Base-by-base conservation (phyloP, 805 yeast species). In the Candida methanosorbosa region DNA sequence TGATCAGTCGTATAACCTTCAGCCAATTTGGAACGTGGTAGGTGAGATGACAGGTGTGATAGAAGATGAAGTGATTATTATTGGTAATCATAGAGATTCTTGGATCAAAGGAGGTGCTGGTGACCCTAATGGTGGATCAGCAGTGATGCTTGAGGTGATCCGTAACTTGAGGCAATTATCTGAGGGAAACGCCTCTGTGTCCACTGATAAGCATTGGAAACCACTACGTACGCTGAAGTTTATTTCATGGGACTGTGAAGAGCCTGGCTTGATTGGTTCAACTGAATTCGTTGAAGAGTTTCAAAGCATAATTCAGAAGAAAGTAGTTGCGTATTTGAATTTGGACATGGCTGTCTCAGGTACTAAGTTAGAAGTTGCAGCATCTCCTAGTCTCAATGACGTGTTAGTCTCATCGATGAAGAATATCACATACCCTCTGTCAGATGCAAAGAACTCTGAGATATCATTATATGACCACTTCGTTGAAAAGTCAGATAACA, bases 201-300 rank as follows among this genome's bases (percentile, higher is more conserved):
- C n/a, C n/a, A n/a, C n/a, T n/a, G n/a, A n/a, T n/a, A n/a, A n/a
- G n/a, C n/a, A n/a, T n/a, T 84, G 88, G 88, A 71, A 68, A 47
- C 94, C 94, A 9, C 53, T 71, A 33, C 63, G 92, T 47, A 73
- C 87, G 0, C 77, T 85, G 18, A 65, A 73, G 35, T 63, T 85
- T 30, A 79, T 80, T 0, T 75, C 83, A 20, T 85, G 87, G 87
- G 94, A 85, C 56, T 94, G 84, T 24, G 87, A 78, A 43, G 85
- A 78, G 48, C 72, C 71, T 41, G 90, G 82, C 0, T 59, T 76
- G 36, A 43, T 84, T 21, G 95, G 95, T 1, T 75, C 87, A 0
- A 78, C 92, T 0, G 92, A 84, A 47, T 81, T 68, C 61, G 86
- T 79, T 5, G 90, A 82, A 52, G 75, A 73, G 36, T 62, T 72